A percentile compares a stretch with the other conserved stretches of the same genome.
phyloP scores from a whole-genome alignment of 1,284 basidiomycete genomes.

The Papiliotrema terrestris region DNA sequence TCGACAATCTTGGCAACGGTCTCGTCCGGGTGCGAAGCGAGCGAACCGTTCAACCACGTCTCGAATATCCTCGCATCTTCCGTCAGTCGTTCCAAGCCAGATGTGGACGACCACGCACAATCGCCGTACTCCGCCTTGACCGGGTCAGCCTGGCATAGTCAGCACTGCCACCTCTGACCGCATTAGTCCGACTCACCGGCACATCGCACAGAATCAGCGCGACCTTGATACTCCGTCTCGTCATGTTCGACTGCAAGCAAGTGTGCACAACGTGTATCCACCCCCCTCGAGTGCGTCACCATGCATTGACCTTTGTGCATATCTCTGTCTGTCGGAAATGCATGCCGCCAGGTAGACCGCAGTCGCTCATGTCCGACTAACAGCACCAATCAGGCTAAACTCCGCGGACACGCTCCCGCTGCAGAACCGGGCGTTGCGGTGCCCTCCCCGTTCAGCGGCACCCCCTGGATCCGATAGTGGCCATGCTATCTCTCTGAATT shows the following conservation, averaged over 20 bases:
- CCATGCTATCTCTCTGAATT: too few species aligned
- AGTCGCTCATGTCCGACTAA: too few species aligned
- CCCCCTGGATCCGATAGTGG: too few species aligned
- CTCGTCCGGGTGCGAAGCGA: conserved; percentile 34
- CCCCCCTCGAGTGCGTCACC: too few species aligned
- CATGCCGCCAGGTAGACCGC: too few species aligned
- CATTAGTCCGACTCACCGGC: conserved; percentile 31
- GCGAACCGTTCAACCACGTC: conserved; percentile 39
- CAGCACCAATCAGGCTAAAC: too few species aligned
- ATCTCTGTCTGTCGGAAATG: too few species aligned
- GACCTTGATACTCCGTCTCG: conserved; percentile 31
- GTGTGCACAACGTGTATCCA: too few species aligned
- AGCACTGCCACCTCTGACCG: background rate
- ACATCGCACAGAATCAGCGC: conserved; percentile 48
- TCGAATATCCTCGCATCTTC: conserved; percentile 48
- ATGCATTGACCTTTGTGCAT: too few species aligned
- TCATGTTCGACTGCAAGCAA: conserved; percentile 15
- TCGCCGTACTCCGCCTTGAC: background rate
- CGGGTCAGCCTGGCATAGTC: background rate
- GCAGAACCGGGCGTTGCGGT: too few species aligned
- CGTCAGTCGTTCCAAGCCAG: background rate
- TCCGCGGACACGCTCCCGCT: too few species aligned
- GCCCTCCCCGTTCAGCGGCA: too few species aligned
- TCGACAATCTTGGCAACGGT: conserved; percentile 20
- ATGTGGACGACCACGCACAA: background rate